Percentiles rank a stretch among this genome's conserved stretches.
phyloP scores from a whole-genome alignment of 2,329 filamentous ascomycete species.

The Trichoderma cornu-damae region DNA sequence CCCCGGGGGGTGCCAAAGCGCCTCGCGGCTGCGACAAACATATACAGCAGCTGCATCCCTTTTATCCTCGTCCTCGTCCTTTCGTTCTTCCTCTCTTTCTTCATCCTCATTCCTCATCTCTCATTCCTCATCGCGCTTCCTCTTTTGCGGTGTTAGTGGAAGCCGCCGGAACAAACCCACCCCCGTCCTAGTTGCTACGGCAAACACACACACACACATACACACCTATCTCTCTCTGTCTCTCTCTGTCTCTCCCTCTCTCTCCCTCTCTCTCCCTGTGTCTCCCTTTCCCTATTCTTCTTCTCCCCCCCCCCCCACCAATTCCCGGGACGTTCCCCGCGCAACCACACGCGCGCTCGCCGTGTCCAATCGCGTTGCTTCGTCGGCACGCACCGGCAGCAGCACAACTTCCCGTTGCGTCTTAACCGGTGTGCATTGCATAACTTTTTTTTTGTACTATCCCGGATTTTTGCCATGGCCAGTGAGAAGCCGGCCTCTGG shows the following conservation, averaged over 20 bases:
- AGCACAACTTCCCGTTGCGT: background rate
- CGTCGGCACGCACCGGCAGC: background rate
- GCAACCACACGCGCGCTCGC: background rate
- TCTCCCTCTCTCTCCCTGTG: background rate
- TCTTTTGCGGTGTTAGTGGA: constrained; percentile 6
- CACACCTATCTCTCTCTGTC: background rate
- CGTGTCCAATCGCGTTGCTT: background rate
- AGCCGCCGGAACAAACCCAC: background rate
- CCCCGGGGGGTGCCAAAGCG: constrained; percentile 1
- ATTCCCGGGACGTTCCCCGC: background rate
- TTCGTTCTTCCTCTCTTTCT: background rate
- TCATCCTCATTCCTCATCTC: constrained; percentile 10
- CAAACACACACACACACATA: background rate
- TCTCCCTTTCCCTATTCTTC: background rate
- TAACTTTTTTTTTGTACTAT: background rate
- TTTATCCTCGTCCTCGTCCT: background rate
- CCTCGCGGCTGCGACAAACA: constrained; percentile 4
- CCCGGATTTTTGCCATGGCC: background rate
- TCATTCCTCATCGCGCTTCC: constrained; percentile 1
- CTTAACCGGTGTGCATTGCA: constrained; percentile 5
- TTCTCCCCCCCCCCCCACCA: background rate
- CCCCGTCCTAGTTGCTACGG: background rate
- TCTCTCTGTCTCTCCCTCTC: background rate
- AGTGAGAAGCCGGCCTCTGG: background rate
- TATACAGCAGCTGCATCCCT: constrained; percentile 5